A percentile compares a stretch with the other conserved stretches of the same genome.
Conservation (phyloP, 164 flowering plant species). For the Annona squamosa region DNA sequence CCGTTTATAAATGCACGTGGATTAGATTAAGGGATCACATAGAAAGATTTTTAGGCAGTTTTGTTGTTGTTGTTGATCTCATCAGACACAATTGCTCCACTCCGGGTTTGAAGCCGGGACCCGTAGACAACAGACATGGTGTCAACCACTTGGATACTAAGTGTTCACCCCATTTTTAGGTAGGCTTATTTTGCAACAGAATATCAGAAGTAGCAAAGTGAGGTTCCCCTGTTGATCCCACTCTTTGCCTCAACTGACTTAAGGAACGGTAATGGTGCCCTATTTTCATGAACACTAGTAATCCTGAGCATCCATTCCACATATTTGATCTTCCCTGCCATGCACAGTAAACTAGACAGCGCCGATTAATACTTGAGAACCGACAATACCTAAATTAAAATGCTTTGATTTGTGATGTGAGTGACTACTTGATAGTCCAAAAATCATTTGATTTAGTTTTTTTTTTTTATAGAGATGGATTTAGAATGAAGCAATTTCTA, state of each 20-base stretch:
- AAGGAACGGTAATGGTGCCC: slow-evolving; percentile 72
- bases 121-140: too few relatives aligned
- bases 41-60: neutral
- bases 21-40: neutral
- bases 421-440: too few relatives aligned
- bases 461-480: too few relatives aligned
- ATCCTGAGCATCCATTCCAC: slow-evolving; percentile 72
- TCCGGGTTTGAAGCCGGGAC: too few relatives aligned
- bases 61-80: too few relatives aligned
- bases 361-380: neutral
- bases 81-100: too few relatives aligned
- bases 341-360: neutral
- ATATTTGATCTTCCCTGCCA: slow-evolving; percentile 51
- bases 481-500: neutral
- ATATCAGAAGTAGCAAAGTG: neutral
- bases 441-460: too few relatives aligned
- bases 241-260: slow-evolving; percentile 66
- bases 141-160: too few relatives aligned
- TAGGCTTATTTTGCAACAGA: neutral
- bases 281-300: slow-evolving; percentile 70
- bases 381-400: neutral
- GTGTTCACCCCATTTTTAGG: neutral
- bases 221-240: neutral
- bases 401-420: too few relatives aligned
- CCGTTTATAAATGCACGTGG: too few relatives aligned